A percentile compares a stretch with the other conserved stretches of the same genome.
phyloP scores from a whole-genome alignment of 2,329 filamentous ascomycete genomes.

The Trichoderma sp. region DNA sequence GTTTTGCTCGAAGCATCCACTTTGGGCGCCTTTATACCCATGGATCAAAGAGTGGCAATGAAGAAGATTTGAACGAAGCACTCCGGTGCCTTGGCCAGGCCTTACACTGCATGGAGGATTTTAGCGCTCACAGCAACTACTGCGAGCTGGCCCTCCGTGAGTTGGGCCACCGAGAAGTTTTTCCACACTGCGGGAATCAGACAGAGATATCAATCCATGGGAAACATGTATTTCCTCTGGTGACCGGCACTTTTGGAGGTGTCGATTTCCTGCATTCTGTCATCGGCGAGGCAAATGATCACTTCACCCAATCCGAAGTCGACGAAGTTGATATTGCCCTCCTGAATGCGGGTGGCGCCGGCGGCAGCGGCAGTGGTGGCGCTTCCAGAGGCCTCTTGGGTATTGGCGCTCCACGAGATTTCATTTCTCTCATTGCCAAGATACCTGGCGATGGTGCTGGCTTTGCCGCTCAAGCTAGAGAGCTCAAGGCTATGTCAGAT shows the following conservation, averaged over 20 bases:
- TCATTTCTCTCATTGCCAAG: constrained; percentile 73
- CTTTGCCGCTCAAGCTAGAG: constrained; percentile 66
- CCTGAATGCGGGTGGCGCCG: constrained; percentile 63
- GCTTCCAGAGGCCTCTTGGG: constrained; percentile 47
- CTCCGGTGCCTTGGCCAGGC: constrained; percentile 75
- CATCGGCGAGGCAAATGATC: constrained; percentile 74
- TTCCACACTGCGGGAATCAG: constrained; percentile 69
- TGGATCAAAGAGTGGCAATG: constrained; percentile 64
- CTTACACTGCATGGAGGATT: constrained; percentile 77
- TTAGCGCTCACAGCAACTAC: constrained; percentile 81
- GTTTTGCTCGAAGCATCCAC: constrained; percentile 73
- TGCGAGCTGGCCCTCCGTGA: constrained; percentile 76
- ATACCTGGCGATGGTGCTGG: constrained; percentile 70
- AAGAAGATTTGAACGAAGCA: constrained; percentile 79
- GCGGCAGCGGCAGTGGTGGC: constrained; percentile 39
- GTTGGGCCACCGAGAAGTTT: constrained; percentile 78
- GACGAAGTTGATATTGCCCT: constrained; percentile 77
- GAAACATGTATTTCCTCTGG: constrained; percentile 69
- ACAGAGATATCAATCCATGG: constrained; percentile 66
- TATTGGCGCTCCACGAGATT: constrained; percentile 50
- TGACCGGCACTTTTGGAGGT: constrained; percentile 74
- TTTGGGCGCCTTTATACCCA: constrained; percentile 74
- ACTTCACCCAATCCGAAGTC: constrained; percentile 82
- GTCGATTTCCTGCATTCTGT: constrained; percentile 85
- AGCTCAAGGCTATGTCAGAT: constrained; percentile 61